Evolutionary conservation across 495 filamentous ascomycete species (phyloP).

Genomic region (Thozetella sp.): DNA sequence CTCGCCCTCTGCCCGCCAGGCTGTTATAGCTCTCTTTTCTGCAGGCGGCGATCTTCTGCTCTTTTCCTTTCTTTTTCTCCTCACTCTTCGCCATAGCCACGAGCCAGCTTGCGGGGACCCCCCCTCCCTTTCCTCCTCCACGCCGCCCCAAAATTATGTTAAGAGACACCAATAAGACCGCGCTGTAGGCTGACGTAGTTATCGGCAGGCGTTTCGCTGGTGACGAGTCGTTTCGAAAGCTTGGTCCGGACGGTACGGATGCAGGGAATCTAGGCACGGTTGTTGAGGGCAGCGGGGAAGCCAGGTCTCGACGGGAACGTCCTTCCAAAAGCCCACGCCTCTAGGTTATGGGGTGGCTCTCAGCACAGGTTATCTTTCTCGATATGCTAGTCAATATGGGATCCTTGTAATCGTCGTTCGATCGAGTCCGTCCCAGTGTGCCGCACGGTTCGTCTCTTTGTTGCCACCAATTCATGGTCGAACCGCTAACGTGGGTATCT

Average conservation of each 20-base stretch:
- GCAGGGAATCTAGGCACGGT: neutral
- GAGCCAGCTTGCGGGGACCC: neutral
- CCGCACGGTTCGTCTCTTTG: neutral
- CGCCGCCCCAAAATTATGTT: neutral
- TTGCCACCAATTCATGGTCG: neutral
- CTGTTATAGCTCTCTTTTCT: conserved; percentile 12
- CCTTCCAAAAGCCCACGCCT: neutral
- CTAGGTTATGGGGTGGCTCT: neutral
- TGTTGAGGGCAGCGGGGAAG: neutral
- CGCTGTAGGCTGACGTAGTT: neutral
- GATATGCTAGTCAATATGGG: too few species aligned
- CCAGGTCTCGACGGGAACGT: neutral
- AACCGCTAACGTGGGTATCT: neutral
- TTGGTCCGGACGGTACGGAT: neutral
- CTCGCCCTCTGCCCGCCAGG: conserved; percentile 12
- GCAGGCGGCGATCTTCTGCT: conserved; percentile 16
- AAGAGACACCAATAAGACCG: neutral
- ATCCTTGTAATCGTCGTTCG: too few species aligned
- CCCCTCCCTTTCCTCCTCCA: neutral
- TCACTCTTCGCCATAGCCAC: neutral
- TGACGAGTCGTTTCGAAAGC: neutral
- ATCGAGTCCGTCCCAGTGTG: neutral
- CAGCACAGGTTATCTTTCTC: neutral
- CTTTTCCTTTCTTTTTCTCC: conserved; percentile 12
- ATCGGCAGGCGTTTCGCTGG: neutral